Base-by-base conservation (phyloP, 1,284 basidiomycete species). In the Pseudozyma flocculosa region DNA sequence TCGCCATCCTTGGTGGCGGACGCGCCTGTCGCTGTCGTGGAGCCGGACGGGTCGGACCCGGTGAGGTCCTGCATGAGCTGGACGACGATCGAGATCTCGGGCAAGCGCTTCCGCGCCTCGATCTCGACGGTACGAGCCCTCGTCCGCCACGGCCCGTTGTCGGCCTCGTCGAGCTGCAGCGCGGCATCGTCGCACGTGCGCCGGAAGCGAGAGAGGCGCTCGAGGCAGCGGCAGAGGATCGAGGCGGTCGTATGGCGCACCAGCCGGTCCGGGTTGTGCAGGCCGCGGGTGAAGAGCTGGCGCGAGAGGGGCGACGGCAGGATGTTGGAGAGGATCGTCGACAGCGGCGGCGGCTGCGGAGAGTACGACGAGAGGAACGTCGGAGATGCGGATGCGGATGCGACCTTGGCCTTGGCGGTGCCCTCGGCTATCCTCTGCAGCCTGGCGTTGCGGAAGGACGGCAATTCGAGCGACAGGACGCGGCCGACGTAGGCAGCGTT, bases 191-290 rank as follows among this genome's bases (percentile, higher is more conserved):
- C 48, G 34, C 61, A 67, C 14, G 55, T 44, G 18, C 40, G 22
- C 15, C 54, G 50, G 45, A 68, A 66, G 13, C 45, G 45, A 7
- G 46, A 45, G 40, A 70, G 49, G 30, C 72, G 62, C 40, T 66
- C 50, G 14, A 76, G 41, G 22, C 57, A 54, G n/a, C 65, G 54
- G 11, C 59, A 59, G 1, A 95, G 81, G 0, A 86, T 84, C 1
- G 90, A 80, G 0, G 89, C 88, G 0, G 88, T 87, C 61, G 86
- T 86, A 68, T 93, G 90, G 67, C 89, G 89, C 0, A 94, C 89
- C 1, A 96, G 83, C 0, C 83, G 81, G 40, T 70, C 62, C 8
- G 85, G 82, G 62, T 55, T 48, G 30, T 45, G 52, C 48, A 72
- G 81, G 1, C 90, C 92, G 69, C 89, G 89, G 19, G 88, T 86